Evolutionary conservation across 2,329 filamentous ascomycete genomes (phyloP).

Genomic region (Arachnomyces sp.): DNA sequence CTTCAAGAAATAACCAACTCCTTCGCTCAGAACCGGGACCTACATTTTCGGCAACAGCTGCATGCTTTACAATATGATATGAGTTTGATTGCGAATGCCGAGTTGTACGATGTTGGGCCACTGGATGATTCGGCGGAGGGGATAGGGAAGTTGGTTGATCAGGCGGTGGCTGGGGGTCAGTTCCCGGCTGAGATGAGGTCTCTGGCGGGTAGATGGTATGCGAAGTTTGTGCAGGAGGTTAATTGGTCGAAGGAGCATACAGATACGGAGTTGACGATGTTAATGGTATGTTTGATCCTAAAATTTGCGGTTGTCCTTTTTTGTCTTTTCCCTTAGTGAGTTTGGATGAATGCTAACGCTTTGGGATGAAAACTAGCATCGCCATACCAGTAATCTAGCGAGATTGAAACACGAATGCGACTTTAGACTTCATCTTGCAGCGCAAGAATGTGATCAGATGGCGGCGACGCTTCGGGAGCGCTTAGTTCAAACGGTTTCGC

Average conservation of each 20-base stretch:
- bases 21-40: slow-evolving; percentile 73
- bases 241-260: slow-evolving; percentile 82
- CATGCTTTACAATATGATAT: slow-evolving; percentile 89
- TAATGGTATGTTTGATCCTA: slow-evolving; percentile 58
- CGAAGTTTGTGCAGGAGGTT: slow-evolving; percentile 75
- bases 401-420: slow-evolving; percentile 50
- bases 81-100: slow-evolving; percentile 73
- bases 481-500: slow-evolving; percentile 50
- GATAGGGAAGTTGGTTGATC: slow-evolving; percentile 55
- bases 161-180: slow-evolving; percentile 49
- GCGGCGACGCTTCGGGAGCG: slow-evolving; percentile 55
- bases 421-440: slow-evolving; percentile 55
- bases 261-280: slow-evolving; percentile 72
- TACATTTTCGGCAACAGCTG: slow-evolving; percentile 79
- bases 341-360: background rate
- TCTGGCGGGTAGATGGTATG: slow-evolving; percentile 70
- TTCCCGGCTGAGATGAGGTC: slow-evolving; percentile 62
- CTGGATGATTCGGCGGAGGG: slow-evolving; percentile 60
- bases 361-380: slow-evolving; percentile 39
- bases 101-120: slow-evolving; percentile 67
- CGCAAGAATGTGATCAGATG: slow-evolving; percentile 55
- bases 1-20: slow-evolving; percentile 67
- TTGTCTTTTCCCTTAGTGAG: background rate
- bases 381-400: slow-evolving; percentile 49
- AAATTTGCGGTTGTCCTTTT: background rate